Conservation (phyloP, 208 protist species). For the Crithidia sp. region DNA sequence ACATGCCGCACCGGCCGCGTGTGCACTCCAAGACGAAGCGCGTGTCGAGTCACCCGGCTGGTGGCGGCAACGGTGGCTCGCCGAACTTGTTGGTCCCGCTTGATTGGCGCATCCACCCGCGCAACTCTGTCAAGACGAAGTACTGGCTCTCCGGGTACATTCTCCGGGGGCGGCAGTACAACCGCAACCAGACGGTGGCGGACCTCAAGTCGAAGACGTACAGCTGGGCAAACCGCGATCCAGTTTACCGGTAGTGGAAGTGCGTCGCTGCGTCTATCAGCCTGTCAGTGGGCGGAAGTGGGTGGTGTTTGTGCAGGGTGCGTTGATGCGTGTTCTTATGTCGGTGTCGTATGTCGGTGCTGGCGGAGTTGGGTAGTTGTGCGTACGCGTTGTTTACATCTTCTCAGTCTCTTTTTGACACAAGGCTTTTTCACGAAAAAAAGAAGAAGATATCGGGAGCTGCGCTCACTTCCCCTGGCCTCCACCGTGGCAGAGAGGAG, state of each 20-base stretch:
- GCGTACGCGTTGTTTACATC: background rate
- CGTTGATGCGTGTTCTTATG: too few relatives aligned
- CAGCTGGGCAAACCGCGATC: conserved; percentile 89
- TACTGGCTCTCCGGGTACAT: conserved; percentile 94
- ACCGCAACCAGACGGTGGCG: conserved; percentile 80
- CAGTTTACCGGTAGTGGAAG: conserved; percentile 78
- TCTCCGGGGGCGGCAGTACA: conserved; percentile 88
- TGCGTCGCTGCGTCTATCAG: background rate
- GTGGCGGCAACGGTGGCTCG: conserved; percentile 87
- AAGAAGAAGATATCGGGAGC: too few relatives aligned
- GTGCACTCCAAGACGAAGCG: conserved; percentile 90
- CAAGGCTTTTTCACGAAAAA: too few relatives aligned
- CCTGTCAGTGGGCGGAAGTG: too few relatives aligned
- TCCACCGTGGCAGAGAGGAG: too few relatives aligned
- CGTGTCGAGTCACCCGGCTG: conserved; percentile 87
- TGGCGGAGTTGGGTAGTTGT: too few relatives aligned
- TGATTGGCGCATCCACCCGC: conserved; percentile 89
- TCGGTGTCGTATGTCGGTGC: too few relatives aligned
- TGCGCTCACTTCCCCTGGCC: too few relatives aligned
- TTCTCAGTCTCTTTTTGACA: too few relatives aligned
- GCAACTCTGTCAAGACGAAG: conserved; percentile 91
- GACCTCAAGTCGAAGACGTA: conserved; percentile 93
- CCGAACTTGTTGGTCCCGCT: conserved; percentile 90
- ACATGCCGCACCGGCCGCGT: conserved; percentile 82
- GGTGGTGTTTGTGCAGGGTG: too few relatives aligned